These are phyloP conservation scores for Bruguiera parviflora DNA, from an alignment of 345 rosid species.

Conservation along the genomic window DNA sequence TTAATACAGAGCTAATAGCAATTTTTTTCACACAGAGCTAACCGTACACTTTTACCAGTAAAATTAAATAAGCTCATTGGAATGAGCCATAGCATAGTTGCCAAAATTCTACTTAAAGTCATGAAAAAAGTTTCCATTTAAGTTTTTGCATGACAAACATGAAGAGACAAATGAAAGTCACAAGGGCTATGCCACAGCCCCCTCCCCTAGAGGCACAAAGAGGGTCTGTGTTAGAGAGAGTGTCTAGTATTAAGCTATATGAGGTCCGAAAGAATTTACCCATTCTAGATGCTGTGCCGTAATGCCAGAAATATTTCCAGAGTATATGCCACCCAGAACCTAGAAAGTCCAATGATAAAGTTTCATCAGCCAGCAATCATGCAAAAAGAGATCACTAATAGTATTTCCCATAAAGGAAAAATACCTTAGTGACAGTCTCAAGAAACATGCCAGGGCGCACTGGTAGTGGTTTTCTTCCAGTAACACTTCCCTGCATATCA, in stretches of 20 bases:
- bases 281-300: slow-evolving; percentile 96
- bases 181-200: no score
- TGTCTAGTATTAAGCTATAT: neutral
- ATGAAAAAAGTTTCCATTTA: no score
- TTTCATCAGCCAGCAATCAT: slow-evolving; percentile 17
- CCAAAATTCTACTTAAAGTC: no score
- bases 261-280: slow-evolving; percentile 38
- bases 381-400: neutral
- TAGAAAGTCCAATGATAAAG: slow-evolving; percentile 30
- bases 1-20: no score
- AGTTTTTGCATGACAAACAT: no score
- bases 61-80: no score
- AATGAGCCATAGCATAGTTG: no score
- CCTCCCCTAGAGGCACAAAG: no score
- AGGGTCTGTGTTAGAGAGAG: no score
- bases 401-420: neutral
- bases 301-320: slow-evolving; percentile 73
- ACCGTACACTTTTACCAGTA: no score
- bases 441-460: slow-evolving; percentile 97
- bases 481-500: slow-evolving; percentile 58
- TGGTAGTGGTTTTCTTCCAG: slow-evolving; percentile 78
- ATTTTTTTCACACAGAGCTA: no score
- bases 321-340: slow-evolving; percentile 88
- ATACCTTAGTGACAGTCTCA: slow-evolving; percentile 90
- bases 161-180: no score